These are phyloP conservation scores for Colletotrichum costaricense DNA, from an alignment of 2,329 filamentous ascomycete species.

Conservation along the genomic window DNA sequence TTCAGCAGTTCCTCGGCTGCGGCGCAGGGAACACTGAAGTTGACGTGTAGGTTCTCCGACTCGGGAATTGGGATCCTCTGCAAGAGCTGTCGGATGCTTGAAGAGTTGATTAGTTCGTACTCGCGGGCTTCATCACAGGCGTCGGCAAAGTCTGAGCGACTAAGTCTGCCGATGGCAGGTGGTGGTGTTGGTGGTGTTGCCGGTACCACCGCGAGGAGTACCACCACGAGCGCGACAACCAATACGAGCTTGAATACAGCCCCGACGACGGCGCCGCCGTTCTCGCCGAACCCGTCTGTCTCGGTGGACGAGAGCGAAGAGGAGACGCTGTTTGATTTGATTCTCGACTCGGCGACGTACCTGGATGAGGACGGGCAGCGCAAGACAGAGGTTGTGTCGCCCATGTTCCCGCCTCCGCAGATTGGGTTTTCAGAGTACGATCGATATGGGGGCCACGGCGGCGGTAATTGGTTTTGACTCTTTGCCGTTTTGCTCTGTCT, in stretches of 20 bases:
- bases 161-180: neutral
- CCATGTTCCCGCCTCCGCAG: slow-evolving; percentile 22
- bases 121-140: slow-evolving; percentile 24
- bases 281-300: slow-evolving; percentile 4
- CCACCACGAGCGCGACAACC: neutral
- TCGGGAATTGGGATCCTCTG: slow-evolving; percentile 33
- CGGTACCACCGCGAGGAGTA: neutral
- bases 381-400: slow-evolving; percentile 5
- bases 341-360: slow-evolving; percentile 28
- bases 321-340: slow-evolving; percentile 31
- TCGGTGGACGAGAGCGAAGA: slow-evolving; percentile 29
- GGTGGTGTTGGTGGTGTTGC: no score
- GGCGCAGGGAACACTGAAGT: neutral
- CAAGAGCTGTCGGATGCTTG: slow-evolving; percentile 27
- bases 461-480: slow-evolving; percentile 20
- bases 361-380: slow-evolving; percentile 18
- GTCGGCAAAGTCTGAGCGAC: neutral
- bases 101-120: slow-evolving; percentile 32
- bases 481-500: neutral
- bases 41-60: slow-evolving; percentile 27
- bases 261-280: neutral
- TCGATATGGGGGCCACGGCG: slow-evolving; percentile 2
- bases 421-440: neutral
- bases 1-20: neutral
- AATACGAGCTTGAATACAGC: neutral